Conservation (phyloP, 2,329 filamentous ascomycete species). For the Alternaria sp. region DNA sequence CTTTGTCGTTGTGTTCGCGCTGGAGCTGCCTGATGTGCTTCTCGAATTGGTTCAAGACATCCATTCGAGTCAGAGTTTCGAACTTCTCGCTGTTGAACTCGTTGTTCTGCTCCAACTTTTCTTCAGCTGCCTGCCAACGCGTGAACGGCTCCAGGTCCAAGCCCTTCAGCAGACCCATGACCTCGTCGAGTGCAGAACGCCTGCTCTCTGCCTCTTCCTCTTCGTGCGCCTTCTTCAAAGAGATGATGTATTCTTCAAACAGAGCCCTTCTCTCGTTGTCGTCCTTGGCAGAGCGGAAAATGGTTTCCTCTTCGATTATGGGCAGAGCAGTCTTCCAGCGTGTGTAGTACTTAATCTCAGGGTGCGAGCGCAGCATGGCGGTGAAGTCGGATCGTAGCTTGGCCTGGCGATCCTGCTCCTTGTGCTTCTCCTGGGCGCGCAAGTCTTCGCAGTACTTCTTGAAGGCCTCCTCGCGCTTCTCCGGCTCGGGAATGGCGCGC, state of each 20-base stretch:
- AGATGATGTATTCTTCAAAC: constrained; percentile 90
- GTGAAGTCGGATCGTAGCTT: constrained; percentile 94
- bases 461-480: constrained; percentile 87
- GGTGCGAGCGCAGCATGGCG: constrained; percentile 93
- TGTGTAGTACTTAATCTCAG: constrained; percentile 96
- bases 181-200: constrained; percentile 82
- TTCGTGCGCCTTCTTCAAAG: constrained; percentile 79
- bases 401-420: constrained; percentile 87
- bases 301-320: constrained; percentile 93
- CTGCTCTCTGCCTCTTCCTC: constrained; percentile 76
- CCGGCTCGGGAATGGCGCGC: constrained; percentile 89
- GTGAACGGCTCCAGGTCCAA: constrained; percentile 91
- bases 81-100: constrained; percentile 84
- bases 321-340: constrained; percentile 95
- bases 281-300: constrained; percentile 88
- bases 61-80: constrained; percentile 81
- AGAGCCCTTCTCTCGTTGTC: constrained; percentile 87
- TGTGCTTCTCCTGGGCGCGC: constrained; percentile 89
- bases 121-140: constrained; percentile 89
- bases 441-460: constrained; percentile 94
- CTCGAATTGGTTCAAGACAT: constrained; percentile 91
- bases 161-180: constrained; percentile 77
- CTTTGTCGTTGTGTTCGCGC: constrained; percentile 86
- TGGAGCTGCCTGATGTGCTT: constrained; percentile 93
- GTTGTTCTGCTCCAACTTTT: constrained; percentile 76